These are phyloP conservation scores for Pholiota molesta DNA, from an alignment of 768 basidiomycete genomes.

Conservation along the genomic window DNA sequence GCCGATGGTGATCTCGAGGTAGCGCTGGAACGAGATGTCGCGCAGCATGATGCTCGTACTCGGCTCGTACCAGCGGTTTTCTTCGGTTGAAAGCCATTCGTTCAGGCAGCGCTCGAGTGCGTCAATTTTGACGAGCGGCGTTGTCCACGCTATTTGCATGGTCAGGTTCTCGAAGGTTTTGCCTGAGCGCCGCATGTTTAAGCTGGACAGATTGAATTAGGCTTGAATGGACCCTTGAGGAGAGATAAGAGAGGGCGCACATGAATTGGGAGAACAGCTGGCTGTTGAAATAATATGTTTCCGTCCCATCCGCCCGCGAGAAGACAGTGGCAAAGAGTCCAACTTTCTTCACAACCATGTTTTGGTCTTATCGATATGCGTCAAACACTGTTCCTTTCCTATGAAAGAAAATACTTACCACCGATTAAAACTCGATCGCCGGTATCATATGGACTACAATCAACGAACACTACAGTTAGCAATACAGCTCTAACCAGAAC, in stretches of 20 bases:
- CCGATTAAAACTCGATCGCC: slow-evolving; percentile 84
- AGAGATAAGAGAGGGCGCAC: slow-evolving; percentile 35
- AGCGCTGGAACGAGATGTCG: slow-evolving; percentile 65
- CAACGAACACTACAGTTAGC: slow-evolving; percentile 2
- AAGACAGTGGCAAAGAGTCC: slow-evolving; percentile 83
- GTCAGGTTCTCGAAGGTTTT: slow-evolving; percentile 71
- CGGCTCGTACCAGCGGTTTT: slow-evolving; percentile 79
- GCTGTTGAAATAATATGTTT: slow-evolving; percentile 83
- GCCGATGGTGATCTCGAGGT: slow-evolving; percentile 68
- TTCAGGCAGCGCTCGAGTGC: slow-evolving; percentile 68
- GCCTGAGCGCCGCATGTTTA: slow-evolving; percentile 76
- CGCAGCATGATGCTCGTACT: slow-evolving; percentile 65
- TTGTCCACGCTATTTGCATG: slow-evolving; percentile 78
- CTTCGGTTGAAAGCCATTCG: slow-evolving; percentile 77
- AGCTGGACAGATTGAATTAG: slow-evolving; percentile 37
- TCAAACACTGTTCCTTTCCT: neutral
- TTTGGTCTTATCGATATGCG: slow-evolving; percentile 47
- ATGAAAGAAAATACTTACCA: slow-evolving; percentile 32
- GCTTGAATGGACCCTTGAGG: neutral
- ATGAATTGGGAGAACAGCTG: slow-evolving; percentile 77
- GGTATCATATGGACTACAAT: slow-evolving; percentile 71
- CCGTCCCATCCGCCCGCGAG: slow-evolving; percentile 70
- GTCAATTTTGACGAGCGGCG: slow-evolving; percentile 72
- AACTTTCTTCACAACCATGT: slow-evolving; percentile 78
- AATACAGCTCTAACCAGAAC: neutral